Conservation (phyloP, 2,329 filamentous ascomycete genomes). For the Boeremia exigua region DNA sequence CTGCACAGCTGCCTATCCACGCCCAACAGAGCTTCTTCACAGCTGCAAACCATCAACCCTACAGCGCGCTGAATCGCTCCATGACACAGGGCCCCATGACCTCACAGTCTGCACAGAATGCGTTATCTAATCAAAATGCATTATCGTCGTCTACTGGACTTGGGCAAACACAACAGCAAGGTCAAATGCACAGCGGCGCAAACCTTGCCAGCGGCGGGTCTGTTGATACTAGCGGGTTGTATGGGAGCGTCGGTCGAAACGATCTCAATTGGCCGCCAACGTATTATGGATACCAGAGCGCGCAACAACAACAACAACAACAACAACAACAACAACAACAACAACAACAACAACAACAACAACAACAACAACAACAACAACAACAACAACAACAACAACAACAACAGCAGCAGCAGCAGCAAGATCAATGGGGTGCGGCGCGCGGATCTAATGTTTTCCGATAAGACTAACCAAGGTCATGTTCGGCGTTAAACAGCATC, state of each 20-base stretch:
- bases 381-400: slow-evolving; percentile 29
- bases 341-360: slow-evolving; percentile 16
- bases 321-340: slow-evolving; percentile 16
- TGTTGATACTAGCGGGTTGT: slow-evolving; percentile 29
- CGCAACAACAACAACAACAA: slow-evolving; percentile 24
- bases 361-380: slow-evolving; percentile 25
- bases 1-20: slow-evolving; percentile 28
- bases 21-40: slow-evolving; percentile 25
- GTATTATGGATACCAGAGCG: slow-evolving; percentile 36
- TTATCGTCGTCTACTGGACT: slow-evolving; percentile 3
- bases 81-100: slow-evolving; percentile 28
- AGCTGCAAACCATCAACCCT: slow-evolving; percentile 32
- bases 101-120: slow-evolving; percentile 20
- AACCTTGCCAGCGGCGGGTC: slow-evolving; percentile 21
- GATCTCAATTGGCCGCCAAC: slow-evolving; percentile 36
- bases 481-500: not conserved
- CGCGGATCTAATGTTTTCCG: slow-evolving; percentile 33
- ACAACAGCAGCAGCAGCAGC: not conserved
- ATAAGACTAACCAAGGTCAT: slow-evolving; percentile 8
- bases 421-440: slow-evolving; percentile 24
- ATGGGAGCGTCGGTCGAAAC: slow-evolving; percentile 18
- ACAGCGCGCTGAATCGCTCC: slow-evolving; percentile 29
- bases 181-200: slow-evolving; percentile 19
- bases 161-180: slow-evolving; percentile 26
- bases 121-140: slow-evolving; percentile 11